Conservation (phyloP, 2,329 filamentous ascomycete genomes). For the Fusarium azukiicola region DNA sequence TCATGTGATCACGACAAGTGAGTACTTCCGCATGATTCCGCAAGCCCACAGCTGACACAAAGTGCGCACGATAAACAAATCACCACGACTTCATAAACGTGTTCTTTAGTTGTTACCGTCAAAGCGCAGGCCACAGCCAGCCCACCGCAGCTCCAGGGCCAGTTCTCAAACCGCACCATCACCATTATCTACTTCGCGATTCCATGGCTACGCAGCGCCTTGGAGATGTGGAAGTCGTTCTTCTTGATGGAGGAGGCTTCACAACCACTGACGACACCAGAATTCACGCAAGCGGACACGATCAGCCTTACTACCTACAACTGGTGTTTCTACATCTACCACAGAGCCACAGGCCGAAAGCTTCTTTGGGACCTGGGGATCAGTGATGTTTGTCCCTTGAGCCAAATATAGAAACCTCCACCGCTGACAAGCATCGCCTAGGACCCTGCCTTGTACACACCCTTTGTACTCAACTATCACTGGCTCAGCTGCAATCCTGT, state of each 20-base stretch:
- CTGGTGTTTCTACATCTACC: conserved; percentile 36
- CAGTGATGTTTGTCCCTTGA: conserved; percentile 22
- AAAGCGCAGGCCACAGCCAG: too few species aligned
- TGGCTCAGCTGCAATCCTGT: conserved; percentile 31
- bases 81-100: too few species aligned
- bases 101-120: too few species aligned
- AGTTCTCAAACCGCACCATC: too few species aligned
- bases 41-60: too few species aligned
- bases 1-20: too few species aligned
- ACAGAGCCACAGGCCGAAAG: conserved; percentile 3
- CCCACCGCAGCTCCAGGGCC: too few species aligned
- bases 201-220: not conserved
- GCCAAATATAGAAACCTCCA: not conserved
- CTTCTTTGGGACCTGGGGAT: conserved; percentile 35
- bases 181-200: not conserved
- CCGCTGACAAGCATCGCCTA: not conserved
- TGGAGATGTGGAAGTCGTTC: conserved; percentile 12
- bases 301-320: conserved; percentile 26
- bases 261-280: conserved; percentile 23
- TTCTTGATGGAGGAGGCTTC: conserved; percentile 34
- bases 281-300: conserved; percentile 22
- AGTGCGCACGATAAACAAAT: too few species aligned
- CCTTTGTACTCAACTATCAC: conserved; percentile 27
- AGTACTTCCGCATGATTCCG: too few species aligned
- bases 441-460: conserved; percentile 28